Percentiles rank a stretch among this genome's conserved stretches.
Evolutionary conservation across 2,329 filamentous ascomycete genomes (phyloP).

Genomic region (Alternaria brassicae): DNA sequence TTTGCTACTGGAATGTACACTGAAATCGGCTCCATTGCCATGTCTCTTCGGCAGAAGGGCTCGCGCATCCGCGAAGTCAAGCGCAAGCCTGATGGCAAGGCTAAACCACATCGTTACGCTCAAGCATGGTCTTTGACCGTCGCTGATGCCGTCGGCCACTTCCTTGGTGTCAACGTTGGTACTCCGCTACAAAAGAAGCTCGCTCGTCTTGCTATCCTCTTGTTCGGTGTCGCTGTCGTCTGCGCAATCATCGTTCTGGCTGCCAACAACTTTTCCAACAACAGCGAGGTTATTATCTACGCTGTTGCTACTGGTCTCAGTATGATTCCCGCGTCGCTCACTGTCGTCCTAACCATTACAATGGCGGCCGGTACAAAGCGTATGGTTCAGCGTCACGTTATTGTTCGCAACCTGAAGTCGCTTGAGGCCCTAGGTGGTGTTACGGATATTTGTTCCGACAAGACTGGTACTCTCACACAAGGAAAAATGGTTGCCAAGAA

Average conservation of each 20-base stretch:
- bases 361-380: conserved; percentile 49
- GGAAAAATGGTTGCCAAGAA: conserved; percentile 47
- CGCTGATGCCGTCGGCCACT: conserved; percentile 43
- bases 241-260: conserved; percentile 47
- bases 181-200: conserved; percentile 50
- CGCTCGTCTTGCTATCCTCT: conserved; percentile 41
- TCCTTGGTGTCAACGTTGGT: conserved; percentile 51
- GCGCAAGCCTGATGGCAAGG: conserved; percentile 46
- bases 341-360: conserved; percentile 49
- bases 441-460: conserved; percentile 46
- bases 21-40: conserved; percentile 75
- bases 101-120: conserved; percentile 47
- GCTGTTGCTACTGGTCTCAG: conserved; percentile 46
- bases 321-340: conserved; percentile 48
- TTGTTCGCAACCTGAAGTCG: conserved; percentile 47
- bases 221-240: conserved; percentile 20
- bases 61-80: conserved; percentile 50
- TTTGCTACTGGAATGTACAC: conserved; percentile 73
- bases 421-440: conserved; percentile 49
- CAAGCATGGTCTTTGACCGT: conserved; percentile 61
- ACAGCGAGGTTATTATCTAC: conserved; percentile 49
- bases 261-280: conserved; percentile 47
- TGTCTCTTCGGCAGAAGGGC: conserved; percentile 61
- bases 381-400: conserved; percentile 47
- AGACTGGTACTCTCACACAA: conserved; percentile 45